A percentile compares a stretch with the other conserved stretches of the same genome.
Conservation (phyloP, 345 rosid species). For the Salix suchowensis region DNA sequence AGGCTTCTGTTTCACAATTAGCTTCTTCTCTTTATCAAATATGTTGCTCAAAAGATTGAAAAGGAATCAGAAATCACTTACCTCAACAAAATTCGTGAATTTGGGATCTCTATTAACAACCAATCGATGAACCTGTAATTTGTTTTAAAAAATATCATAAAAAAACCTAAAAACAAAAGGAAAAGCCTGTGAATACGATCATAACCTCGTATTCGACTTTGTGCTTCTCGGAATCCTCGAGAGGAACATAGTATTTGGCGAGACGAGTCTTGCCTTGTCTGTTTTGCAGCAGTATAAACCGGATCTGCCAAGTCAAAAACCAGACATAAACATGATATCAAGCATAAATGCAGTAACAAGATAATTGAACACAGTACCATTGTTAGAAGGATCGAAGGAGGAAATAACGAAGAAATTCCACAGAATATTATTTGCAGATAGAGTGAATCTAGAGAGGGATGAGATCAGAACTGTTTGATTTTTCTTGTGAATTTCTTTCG, state of each 20-base stretch:
- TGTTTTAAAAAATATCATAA: background rate
- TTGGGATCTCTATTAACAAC: conserved; percentile 94
- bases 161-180: background rate
- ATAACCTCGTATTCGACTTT: conserved; percentile 91
- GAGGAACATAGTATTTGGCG: conserved; percentile 95
- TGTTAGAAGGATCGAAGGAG: background rate
- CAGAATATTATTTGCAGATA: background rate
- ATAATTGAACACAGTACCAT: conserved; percentile 5
- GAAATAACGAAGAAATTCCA: background rate
- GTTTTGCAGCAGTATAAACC: conserved; percentile 92
- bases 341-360: background rate
- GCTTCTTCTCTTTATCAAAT: background rate
- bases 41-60: background rate
- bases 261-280: conserved; percentile 99
- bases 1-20: background rate
- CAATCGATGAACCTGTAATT: conserved; percentile 80
- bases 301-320: conserved; percentile 56
- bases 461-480: too few relatives aligned
- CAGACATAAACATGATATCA: background rate
- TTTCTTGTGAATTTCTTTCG: background rate
- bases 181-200: background rate
- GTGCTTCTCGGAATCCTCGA: conserved; percentile 97
- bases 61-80: conserved; percentile 22
- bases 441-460: background rate
- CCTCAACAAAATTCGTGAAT: conserved; percentile 96